Conservation (phyloP, 306 rosid species). For the Cucumis cinereus region DNA sequence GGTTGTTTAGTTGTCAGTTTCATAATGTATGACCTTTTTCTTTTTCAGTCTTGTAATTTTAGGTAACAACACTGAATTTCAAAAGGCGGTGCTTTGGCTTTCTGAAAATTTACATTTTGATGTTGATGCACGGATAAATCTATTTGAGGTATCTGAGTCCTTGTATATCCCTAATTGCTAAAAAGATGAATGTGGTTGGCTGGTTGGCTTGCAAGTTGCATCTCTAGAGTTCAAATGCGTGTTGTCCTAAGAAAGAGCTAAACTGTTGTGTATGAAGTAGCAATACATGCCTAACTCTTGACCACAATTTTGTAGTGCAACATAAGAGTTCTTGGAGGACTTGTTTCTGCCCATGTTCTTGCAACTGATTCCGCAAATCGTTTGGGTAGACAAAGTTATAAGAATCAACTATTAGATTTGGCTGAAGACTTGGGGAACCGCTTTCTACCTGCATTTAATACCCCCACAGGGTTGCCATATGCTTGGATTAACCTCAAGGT, state of each 20-base stretch:
- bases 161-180: neutral
- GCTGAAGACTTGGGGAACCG: conserved; percentile 89
- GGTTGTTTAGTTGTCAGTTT: neutral
- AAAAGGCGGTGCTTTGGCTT: conserved; percentile 79
- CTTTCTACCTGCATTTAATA: conserved; percentile 68
- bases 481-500: conserved; percentile 98
- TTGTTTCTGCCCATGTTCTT: conserved; percentile 88
- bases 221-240: neutral
- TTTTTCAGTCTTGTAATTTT: conserved; percentile 63
- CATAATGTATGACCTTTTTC: conserved; percentile 2
- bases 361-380: conserved; percentile 77
- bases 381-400: conserved; percentile 47
- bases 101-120: conserved; percentile 69
- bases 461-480: conserved; percentile 94
- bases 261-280: neutral
- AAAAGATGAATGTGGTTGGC: neutral
- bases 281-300: conserved; percentile 17
- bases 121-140: conserved; percentile 86
- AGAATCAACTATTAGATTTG: conserved; percentile 58
- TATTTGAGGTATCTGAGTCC: conserved; percentile 58
- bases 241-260: neutral
- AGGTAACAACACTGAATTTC: conserved; percentile 82
- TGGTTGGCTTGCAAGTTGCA: neutral
- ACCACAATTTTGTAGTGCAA: conserved; percentile 69
- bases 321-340: conserved; percentile 98